phyloP scores from a whole-genome alignment of 495 filamentous ascomycete species.

The Glonium stellatum region DNA sequence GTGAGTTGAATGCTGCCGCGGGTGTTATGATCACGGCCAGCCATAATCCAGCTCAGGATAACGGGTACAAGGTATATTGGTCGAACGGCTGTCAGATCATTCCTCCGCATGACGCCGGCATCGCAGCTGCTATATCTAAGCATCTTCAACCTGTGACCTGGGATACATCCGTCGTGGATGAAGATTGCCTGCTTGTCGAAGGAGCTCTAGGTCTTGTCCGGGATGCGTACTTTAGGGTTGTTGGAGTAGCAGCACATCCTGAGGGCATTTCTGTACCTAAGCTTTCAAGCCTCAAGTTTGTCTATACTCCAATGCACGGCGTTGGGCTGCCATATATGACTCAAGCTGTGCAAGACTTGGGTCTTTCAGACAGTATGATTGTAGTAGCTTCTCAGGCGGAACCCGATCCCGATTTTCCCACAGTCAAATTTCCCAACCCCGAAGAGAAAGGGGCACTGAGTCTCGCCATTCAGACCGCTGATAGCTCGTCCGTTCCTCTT shows the following conservation, averaged over 20 bases:
- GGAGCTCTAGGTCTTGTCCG: constrained; percentile 34
- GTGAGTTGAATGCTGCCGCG: constrained; percentile 49
- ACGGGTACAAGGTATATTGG: constrained; percentile 72
- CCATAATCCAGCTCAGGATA: constrained; percentile 65
- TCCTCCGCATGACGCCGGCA: constrained; percentile 55
- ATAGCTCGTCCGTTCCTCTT: constrained; percentile 42
- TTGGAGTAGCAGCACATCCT: constrained; percentile 16
- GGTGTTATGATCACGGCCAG: constrained; percentile 70
- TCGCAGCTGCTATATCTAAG: constrained; percentile 51
- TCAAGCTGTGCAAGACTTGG: constrained; percentile 42
- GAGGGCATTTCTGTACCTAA: constrained; percentile 1
- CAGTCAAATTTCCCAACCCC: constrained; percentile 64
- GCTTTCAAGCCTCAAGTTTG: constrained; percentile 38
- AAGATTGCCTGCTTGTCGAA: constrained; percentile 38
- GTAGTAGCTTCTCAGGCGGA: constrained; percentile 39
- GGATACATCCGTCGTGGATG: constrained; percentile 42
- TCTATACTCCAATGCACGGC: constrained; percentile 68
- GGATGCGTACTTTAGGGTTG: constrained; percentile 28
- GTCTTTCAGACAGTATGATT: constrained; percentile 33
- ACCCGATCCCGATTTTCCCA: constrained; percentile 64
- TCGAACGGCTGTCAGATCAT: constrained; percentile 66
- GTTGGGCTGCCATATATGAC: constrained; percentile 51
- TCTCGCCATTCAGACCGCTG: constrained; percentile 52
- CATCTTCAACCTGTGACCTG: constrained; percentile 51
- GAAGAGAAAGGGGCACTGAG: constrained; percentile 66